These are phyloP conservation scores for Zygotorulaspora mrakii DNA, from an alignment of 1,139 yeast genomes.

Conservation along the genomic window DNA sequence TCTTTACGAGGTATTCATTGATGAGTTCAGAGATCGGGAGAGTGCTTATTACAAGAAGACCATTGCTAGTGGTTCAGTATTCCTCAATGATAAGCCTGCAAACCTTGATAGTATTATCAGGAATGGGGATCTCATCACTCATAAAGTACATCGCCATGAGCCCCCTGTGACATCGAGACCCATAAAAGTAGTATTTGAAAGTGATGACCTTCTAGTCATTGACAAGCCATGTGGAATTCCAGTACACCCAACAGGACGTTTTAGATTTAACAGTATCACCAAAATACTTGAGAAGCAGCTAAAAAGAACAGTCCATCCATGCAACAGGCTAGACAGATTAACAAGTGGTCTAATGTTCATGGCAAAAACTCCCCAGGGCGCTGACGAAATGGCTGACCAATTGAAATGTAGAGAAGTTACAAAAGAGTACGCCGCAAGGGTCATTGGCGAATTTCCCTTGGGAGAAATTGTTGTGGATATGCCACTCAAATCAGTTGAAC, in stretches of 20 bases:
- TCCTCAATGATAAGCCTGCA: conserved; percentile 64
- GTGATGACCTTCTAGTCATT: conserved; percentile 75
- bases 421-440: conserved; percentile 85
- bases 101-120: conserved; percentile 59
- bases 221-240: conserved; percentile 96
- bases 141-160: conserved; percentile 83
- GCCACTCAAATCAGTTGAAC: conserved; percentile 70
- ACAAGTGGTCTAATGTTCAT: conserved; percentile 95
- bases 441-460: conserved; percentile 75
- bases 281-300: conserved; percentile 68
- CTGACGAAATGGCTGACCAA: conserved; percentile 71
- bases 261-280: conserved; percentile 82
- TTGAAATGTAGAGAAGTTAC: conserved; percentile 70
- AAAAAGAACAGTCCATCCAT: conserved; percentile 71
- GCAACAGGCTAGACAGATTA: conserved; percentile 83
- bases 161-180: conserved; percentile 77
- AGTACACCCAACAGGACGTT: conserved; percentile 94
- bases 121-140: conserved; percentile 83
- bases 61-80: conserved; percentile 68
- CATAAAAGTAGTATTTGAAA: conserved; percentile 71
- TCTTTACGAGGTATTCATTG: conserved; percentile 70
- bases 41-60: conserved; percentile 65
- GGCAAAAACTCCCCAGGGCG: conserved; percentile 78
- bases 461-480: conserved; percentile 53
- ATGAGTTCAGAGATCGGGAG: conserved; percentile 81